Conservation (phyloP, 257 asterid species). For the Echites panduratus region DNA sequence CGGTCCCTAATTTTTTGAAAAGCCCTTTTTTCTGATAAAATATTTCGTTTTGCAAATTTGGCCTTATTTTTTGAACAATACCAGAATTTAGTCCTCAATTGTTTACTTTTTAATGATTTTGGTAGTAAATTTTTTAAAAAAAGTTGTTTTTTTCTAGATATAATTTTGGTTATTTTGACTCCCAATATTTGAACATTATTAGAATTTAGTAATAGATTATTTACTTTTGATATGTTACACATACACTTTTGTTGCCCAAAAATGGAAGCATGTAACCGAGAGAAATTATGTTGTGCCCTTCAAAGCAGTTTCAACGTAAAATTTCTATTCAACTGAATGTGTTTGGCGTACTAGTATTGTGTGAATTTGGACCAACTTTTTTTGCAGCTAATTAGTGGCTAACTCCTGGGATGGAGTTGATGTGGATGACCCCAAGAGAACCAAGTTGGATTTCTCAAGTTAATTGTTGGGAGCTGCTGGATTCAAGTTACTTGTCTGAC, state of each 20-base stretch:
- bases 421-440: slow-evolving; percentile 36
- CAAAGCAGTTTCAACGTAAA: slow-evolving; percentile 44
- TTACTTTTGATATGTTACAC: slow-evolving; percentile 51
- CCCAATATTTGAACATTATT: too few species aligned
- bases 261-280: slow-evolving; percentile 28
- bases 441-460: slow-evolving; percentile 31
- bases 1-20: too few species aligned
- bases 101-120: too few species aligned
- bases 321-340: slow-evolving; percentile 35
- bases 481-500: slow-evolving; percentile 45
- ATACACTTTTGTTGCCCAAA: slow-evolving; percentile 31
- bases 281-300: slow-evolving; percentile 42
- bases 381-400: slow-evolving; percentile 53
- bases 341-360: slow-evolving; percentile 60
- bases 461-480: slow-evolving; percentile 43
- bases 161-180: too few species aligned
- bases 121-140: too few species aligned
- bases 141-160: too few species aligned
- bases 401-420: slow-evolving; percentile 51
- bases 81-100: too few species aligned
- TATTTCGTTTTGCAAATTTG: too few species aligned
- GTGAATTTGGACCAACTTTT: slow-evolving; percentile 45
- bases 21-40: too few species aligned
- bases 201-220: too few species aligned
- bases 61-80: too few species aligned